These are phyloP conservation scores for Candolleomyces efflorescens DNA, from an alignment of 768 basidiomycete species.

Conservation along the genomic window DNA sequence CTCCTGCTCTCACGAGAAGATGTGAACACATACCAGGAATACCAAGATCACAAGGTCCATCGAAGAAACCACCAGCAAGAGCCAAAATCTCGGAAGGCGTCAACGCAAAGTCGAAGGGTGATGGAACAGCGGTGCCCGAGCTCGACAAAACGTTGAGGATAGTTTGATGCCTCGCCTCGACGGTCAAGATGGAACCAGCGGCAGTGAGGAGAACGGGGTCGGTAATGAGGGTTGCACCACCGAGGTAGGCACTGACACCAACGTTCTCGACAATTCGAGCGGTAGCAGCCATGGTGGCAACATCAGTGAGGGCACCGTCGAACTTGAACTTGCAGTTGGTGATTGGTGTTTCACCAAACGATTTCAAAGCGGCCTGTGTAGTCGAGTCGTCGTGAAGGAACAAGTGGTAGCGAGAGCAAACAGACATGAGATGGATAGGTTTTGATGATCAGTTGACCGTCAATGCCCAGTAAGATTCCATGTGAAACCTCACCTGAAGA, in stretches of 20 bases:
- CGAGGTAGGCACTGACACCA: slow-evolving; percentile 75
- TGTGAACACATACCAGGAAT: slow-evolving; percentile 30
- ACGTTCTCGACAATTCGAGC: slow-evolving; percentile 76
- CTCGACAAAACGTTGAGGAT: slow-evolving; percentile 67
- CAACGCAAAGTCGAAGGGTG: slow-evolving; percentile 72
- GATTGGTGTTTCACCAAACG: slow-evolving; percentile 52
- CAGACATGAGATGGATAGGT: not conserved
- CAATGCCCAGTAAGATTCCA: not conserved
- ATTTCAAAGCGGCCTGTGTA: slow-evolving; percentile 40
- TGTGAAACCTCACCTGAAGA: slow-evolving; percentile 38
- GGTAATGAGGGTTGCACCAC: slow-evolving; percentile 58
- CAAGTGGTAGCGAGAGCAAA: not conserved
- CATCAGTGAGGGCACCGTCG: slow-evolving; percentile 53
- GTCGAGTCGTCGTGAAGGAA: not conserved
- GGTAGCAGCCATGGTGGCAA: slow-evolving; percentile 61
- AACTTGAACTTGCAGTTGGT: slow-evolving; percentile 68
- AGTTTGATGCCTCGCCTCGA: slow-evolving; percentile 83
- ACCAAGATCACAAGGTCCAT: slow-evolving; percentile 58
- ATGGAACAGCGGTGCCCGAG: slow-evolving; percentile 53
- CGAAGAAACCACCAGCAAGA: slow-evolving; percentile 63
- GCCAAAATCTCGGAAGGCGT: slow-evolving; percentile 67
- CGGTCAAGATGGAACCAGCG: slow-evolving; percentile 71
- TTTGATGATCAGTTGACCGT: too few relatives aligned
- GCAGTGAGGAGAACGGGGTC: slow-evolving; percentile 58
- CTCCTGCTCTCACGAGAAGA: slow-evolving; percentile 23